Base-by-base conservation (phyloP, 73 alveolate species). In the Paramecium tetraurelia region DNA sequence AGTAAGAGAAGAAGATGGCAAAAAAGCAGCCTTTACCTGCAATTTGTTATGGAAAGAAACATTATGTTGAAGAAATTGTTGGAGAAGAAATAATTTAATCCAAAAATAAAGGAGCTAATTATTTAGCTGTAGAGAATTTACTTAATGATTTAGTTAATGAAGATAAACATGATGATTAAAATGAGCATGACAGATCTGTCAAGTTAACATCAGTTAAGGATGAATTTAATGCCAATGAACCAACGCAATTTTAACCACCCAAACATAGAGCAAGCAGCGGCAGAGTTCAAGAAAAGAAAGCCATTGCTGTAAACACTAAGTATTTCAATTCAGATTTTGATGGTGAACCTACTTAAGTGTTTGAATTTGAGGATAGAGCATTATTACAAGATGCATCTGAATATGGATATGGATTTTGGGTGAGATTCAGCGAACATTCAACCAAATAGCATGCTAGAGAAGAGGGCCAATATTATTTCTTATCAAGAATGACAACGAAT, bases 321-420 rank as follows among this genome's bases (percentile, higher is more conserved):
- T 80, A 80, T 80, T 80, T 24, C 20, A 10, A 40, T 20, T 80
- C 90, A 22, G 43, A 40, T 5, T 44, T 24, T 44, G 90, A 80
- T 80, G 90, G 90, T 2, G 90, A 80, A 20, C 76, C 75, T 43
- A 41, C 90, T 7, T 59, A 41, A 80, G 48, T 18, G 2, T 80
- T 43, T 48, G 90, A 80, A 80, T 80, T 80, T 44, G 31, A 10
- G 14, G 90, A 80, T 43, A 40, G 57, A 24, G 21, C 43, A 12
- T 36, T 72, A 41, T 35, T 80, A 9, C 18, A 80, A 80, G 90
- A 80, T 41, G 41, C 70, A 41, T 41, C 70, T 24, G 90, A 80
- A 80, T 40, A 80, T 41, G 72, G 72, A 44, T 80, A 80, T 80
- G 90, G 72, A 48, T 80, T 18, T 24, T 80, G 76, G 90, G 76